Evolutionary conservation across 352 stramenopile species (phyloP).

Genomic region (Poterioochromonas sp.): DNA sequence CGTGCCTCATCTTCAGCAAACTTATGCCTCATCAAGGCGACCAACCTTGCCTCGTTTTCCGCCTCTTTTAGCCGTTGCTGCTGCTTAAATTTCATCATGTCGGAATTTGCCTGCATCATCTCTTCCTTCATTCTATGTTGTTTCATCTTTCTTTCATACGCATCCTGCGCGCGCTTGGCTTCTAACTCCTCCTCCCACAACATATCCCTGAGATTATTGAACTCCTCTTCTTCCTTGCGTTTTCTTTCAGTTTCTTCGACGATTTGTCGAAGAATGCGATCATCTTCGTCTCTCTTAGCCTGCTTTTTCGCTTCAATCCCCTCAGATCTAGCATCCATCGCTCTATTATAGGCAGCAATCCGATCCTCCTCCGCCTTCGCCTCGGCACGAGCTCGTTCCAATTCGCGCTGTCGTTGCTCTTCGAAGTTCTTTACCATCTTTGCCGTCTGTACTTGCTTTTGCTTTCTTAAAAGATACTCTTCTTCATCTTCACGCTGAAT

Average conservation of each 20-base stretch:
- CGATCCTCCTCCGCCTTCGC: constrained; percentile 47
- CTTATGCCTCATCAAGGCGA: constrained; percentile 73
- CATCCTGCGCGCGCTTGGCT: constrained; percentile 37
- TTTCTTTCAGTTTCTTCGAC: constrained; percentile 70
- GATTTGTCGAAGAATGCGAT: constrained; percentile 60
- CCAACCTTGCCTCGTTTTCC: constrained; percentile 60
- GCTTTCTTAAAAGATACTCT: constrained; percentile 58
- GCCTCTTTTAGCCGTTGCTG: constrained; percentile 51
- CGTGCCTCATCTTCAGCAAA: constrained; percentile 47
- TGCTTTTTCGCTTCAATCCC: constrained; percentile 52
- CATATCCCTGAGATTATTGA: constrained; percentile 68
- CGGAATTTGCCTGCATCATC: constrained; percentile 49
- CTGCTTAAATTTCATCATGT: constrained; percentile 51
- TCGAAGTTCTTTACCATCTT: constrained; percentile 55
- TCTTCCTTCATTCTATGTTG: constrained; percentile 42
- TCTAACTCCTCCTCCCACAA: constrained; percentile 80
- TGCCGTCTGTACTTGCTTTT: constrained; percentile 54
- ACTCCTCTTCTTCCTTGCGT: constrained; percentile 68
- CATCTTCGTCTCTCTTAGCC: constrained; percentile 59
- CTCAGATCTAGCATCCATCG: constrained; percentile 41
- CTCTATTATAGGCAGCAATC: constrained; percentile 48
- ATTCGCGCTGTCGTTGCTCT: constrained; percentile 42
- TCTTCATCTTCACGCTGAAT: constrained; percentile 68
- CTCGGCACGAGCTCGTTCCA: constrained; percentile 39
- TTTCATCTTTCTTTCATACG: constrained; percentile 10